Percentiles rank a stretch among this genome's conserved stretches.
Evolutionary conservation across 176 grass and related monocot genomes (phyloP).

Genomic region (Bolboschoenus planiculmis): DNA sequence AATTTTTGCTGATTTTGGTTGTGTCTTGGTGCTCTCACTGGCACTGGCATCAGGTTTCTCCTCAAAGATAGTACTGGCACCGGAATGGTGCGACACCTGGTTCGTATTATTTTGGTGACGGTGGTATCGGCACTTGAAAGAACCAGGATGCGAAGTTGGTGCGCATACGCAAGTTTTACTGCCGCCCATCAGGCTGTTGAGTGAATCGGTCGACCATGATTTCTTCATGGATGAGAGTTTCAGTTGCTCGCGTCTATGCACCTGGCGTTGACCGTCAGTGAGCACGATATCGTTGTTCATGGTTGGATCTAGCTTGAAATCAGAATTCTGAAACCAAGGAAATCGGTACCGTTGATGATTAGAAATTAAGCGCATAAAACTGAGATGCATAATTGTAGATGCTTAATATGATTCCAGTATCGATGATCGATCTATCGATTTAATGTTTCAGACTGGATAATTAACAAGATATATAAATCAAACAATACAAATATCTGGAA

Average conservation of each 20-base stretch:
- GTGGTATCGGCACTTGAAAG: slow-evolving; percentile 85
- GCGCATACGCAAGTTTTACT: slow-evolving; percentile 55
- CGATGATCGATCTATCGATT: neutral
- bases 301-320: neutral
- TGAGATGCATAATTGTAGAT: neutral
- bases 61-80: neutral
- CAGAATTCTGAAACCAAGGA: neutral
- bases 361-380: neutral
- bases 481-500: neutral
- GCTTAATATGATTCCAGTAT: neutral
- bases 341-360: neutral
- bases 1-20: neutral
- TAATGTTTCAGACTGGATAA: neutral
- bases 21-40: neutral
- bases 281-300: slow-evolving; percentile 64
- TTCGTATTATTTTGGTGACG: slow-evolving; percentile 30
- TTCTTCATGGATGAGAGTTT: slow-evolving; percentile 40
- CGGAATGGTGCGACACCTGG: neutral
- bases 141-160: slow-evolving; percentile 71
- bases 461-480: neutral
- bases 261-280: slow-evolving; percentile 50
- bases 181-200: slow-evolving; percentile 29
- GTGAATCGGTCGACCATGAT: slow-evolving; percentile 76
- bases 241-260: slow-evolving; percentile 35
- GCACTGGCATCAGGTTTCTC: neutral